Evolutionary conservation across 2,329 filamentous ascomycete genomes (phyloP), one percentile per base, ranked within the genome.

Genomic region (Fusarium incarnatum): DNA sequence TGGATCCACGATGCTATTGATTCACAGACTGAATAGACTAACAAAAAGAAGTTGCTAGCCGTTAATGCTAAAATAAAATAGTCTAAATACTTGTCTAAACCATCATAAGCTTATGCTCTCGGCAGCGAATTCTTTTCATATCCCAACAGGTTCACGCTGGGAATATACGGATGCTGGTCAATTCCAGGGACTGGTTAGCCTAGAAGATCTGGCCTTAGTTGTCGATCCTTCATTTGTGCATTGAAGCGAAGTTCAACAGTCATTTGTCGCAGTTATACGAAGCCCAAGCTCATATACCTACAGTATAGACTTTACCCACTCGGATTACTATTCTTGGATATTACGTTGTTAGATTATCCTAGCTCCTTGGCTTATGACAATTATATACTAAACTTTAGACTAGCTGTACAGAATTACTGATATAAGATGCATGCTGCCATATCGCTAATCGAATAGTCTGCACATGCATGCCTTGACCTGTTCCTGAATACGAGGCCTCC

Each of bases 401-500:
- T 18, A 34, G 32, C 32, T 34, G 16, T 4, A 47, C 18, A 30
- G 10, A 46, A 27, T n/a, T 18, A 47, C 4, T 18, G 41, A 23
- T 16, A 23, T 42, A 22, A 23, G 41, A 23, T 42, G 41, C 13
- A 15, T 22, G n/a, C 41, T 42, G 41, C 13, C n/a, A 42, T 23
- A 42, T 42, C 40, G 41, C 40, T n/a, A 23, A 41, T n/a, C 18
- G 37, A 42, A 40, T 20, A 41, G 22, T 45, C 30, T 45, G 28
- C 28, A 22, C 41, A 42, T 53, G 22, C 37, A 56, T 61, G 47
- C 47, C 37, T 50, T 53, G 41, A 47, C 23, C 20, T 34, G 15
- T 61, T 37, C 20, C 27, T 41, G 45, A 37, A 55, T 47, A 65
- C 45, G 55, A 52, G 30, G 37, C 18, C 25, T 27, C n/a, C 40